Conservation (phyloP, 768 basidiomycete genomes). For the Rhodosporidiobolus sp. region DNA sequence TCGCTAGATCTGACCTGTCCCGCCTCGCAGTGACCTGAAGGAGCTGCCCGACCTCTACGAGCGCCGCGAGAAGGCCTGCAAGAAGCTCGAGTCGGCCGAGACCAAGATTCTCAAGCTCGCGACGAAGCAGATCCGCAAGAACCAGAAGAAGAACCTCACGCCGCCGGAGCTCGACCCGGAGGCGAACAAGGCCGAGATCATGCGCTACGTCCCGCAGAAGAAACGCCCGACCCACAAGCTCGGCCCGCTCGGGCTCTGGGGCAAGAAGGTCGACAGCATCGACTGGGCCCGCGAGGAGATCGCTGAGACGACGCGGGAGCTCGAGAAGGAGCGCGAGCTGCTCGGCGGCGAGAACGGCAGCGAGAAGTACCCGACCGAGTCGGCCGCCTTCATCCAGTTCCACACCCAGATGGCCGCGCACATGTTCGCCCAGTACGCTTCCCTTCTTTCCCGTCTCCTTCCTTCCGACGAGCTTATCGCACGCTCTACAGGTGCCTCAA, state of each 20-base stretch:
- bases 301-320: constrained; percentile 52
- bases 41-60: constrained; percentile 80
- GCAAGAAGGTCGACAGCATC: constrained; percentile 88
- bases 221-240: constrained; percentile 72
- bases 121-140: constrained; percentile 60
- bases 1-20: too few species aligned
- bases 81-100: constrained; percentile 82
- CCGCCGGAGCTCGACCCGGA: constrained; percentile 39
- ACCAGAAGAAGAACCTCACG: constrained; percentile 43
- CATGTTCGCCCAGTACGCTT: constrained; percentile 65
- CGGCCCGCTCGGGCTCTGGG: constrained; percentile 60
- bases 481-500: constrained; percentile 21
- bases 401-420: constrained; percentile 90
- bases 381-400: constrained; percentile 68
- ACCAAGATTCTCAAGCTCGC: constrained; percentile 72
- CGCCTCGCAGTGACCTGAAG: constrained; percentile 64
- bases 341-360: constrained; percentile 57
- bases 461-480: not conserved
- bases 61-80: constrained; percentile 66
- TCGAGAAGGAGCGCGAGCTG: constrained; percentile 52
- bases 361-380: constrained; percentile 38
- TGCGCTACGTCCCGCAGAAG: constrained; percentile 64
- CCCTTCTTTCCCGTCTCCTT: constrained; percentile 46
- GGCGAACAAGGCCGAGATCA: constrained; percentile 50
- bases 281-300: constrained; percentile 72